Evolutionary conservation across 305 asterid genomes (phyloP).

Genomic region (Andrographis paniculata): DNA sequence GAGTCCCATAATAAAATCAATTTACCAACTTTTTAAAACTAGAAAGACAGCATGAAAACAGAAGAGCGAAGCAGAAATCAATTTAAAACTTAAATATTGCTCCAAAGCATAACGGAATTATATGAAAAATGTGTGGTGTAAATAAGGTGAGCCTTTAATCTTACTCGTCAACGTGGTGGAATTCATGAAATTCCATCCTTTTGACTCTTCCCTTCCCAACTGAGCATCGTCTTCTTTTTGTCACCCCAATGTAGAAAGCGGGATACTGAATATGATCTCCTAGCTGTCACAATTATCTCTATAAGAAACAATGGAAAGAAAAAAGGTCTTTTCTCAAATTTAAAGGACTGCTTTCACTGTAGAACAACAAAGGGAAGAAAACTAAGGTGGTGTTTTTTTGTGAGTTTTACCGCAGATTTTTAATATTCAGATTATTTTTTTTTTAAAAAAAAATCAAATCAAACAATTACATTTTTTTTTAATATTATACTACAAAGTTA

Average conservation of each 20-base stretch:
- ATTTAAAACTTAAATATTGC: neutral
- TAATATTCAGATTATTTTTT: no score
- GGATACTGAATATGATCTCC: constrained; percentile 49
- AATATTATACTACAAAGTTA: no score
- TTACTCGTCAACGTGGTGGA: constrained; percentile 73
- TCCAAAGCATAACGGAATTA: neutral
- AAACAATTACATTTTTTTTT: no score
- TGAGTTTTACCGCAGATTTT: no score
- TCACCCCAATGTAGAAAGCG: constrained; percentile 64
- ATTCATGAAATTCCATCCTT: constrained; percentile 60
- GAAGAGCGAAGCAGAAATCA: no score
- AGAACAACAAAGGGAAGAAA: no score
- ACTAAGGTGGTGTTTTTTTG: no score
- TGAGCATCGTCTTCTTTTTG: constrained; percentile 62
- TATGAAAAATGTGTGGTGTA: constrained; percentile 7
- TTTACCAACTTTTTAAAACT: no score
- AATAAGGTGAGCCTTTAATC: constrained; percentile 16
- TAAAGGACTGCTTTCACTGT: constrained; percentile 7
- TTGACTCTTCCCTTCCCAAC: constrained; percentile 53
- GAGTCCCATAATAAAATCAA: no score
- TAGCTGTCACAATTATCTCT: constrained; percentile 37
- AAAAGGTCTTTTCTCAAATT: neutral
- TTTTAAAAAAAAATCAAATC: no score
- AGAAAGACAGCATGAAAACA: no score
- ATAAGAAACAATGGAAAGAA: constrained; percentile 4